A percentile compares a stretch with the other conserved stretches of the same genome.
Conservation (phyloP, 164 flowering plant species). For the Piper longum region DNA sequence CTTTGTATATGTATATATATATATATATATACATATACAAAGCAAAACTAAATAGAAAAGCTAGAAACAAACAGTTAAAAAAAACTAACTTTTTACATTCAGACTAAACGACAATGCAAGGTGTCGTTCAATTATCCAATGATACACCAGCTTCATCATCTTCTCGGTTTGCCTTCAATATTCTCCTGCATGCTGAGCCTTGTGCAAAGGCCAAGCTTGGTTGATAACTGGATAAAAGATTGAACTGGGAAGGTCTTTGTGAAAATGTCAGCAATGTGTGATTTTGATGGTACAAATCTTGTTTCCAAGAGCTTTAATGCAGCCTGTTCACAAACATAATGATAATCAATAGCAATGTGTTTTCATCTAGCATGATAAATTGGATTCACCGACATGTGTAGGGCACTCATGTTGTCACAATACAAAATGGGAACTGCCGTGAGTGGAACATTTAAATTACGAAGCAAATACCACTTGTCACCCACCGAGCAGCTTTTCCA, state of each 20-base stretch:
- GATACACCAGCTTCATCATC: too few relatives aligned
- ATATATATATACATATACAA: too few relatives aligned
- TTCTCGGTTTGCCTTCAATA: too few relatives aligned
- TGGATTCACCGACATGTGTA: background rate
- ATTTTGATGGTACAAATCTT: background rate
- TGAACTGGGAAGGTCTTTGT: background rate
- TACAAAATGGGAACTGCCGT: background rate
- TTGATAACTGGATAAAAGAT: too few relatives aligned
- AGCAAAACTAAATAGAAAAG: too few relatives aligned
- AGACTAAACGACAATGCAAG: too few relatives aligned
- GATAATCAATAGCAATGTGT: background rate
- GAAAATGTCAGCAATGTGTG: background rate
- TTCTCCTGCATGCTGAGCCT: too few relatives aligned
- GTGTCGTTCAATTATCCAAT: too few relatives aligned
- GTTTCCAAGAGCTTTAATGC: background rate
- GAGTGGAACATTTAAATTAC: background rate
- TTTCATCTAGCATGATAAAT: background rate
- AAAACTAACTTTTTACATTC: too few relatives aligned
- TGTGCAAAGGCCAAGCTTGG: too few relatives aligned
- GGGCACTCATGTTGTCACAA: background rate
- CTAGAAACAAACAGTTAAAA: too few relatives aligned
- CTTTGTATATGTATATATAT: too few relatives aligned
- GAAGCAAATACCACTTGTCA: background rate
- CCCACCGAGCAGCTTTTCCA: background rate
- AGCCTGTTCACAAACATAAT: background rate